These are phyloP conservation scores for Leptographium radiaticola DNA, from an alignment of 2,329 filamentous ascomycete genomes.

Conservation along the genomic window DNA sequence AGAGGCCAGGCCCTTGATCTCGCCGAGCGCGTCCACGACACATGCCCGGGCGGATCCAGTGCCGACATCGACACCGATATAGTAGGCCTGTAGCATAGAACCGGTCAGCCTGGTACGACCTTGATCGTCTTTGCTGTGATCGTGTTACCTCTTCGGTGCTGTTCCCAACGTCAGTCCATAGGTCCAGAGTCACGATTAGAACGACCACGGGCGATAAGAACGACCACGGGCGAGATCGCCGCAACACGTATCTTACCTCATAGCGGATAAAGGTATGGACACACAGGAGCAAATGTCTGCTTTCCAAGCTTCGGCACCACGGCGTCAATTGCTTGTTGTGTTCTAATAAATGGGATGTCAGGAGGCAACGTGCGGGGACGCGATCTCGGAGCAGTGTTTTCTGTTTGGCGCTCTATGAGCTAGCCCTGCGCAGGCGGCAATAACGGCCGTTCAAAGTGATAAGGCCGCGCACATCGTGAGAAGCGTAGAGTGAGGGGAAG, in stretches of 20 bases:
- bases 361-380: background rate
- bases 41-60: constrained; percentile 92
- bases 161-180: background rate
- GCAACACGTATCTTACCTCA: too few relatives aligned
- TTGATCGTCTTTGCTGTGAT: background rate
- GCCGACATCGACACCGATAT: constrained; percentile 86
- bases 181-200: background rate
- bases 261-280: too few relatives aligned
- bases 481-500: background rate
- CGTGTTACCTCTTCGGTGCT: background rate
- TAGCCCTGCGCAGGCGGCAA: background rate
- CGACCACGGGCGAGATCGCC: too few relatives aligned
- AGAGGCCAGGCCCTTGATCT: constrained; percentile 66
- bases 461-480: background rate
- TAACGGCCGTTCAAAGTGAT: background rate
- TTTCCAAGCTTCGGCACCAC: background rate
- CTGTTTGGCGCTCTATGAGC: background rate
- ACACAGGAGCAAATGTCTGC: background rate
- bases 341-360: too few relatives aligned
- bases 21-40: constrained; percentile 82
- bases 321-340: too few relatives aligned
- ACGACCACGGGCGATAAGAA: too few relatives aligned
- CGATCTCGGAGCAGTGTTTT: background rate
- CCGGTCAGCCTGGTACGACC: too few relatives aligned
- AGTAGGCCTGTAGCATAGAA: constrained; percentile 33